phyloP scores from a whole-genome alignment of 768 basidiomycete species.

The Suillus weaverae region DNA sequence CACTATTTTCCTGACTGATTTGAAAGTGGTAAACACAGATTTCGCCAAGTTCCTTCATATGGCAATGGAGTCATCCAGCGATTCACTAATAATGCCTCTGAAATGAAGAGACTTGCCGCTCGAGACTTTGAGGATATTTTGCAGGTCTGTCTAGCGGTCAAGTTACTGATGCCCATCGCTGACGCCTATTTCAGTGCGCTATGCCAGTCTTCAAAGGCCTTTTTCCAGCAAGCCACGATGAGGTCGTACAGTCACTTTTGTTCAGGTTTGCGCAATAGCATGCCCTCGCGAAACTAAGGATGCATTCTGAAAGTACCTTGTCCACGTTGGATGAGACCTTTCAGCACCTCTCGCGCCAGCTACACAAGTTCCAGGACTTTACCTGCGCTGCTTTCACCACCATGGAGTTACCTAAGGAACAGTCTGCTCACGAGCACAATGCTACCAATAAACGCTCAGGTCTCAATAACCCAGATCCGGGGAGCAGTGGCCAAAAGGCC shows the following conservation, averaged over 20 bases:
- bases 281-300: conserved; percentile 32
- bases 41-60: conserved; percentile 20
- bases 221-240: conserved; percentile 25
- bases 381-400: conserved; percentile 28
- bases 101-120: conserved; percentile 38
- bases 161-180: not conserved
- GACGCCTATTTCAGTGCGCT: conserved; percentile 24
- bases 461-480: not conserved
- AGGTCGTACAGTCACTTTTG: conserved; percentile 17
- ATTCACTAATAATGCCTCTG: conserved; percentile 36
- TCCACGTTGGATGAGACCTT: conserved; percentile 16
- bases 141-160: conserved; percentile 27
- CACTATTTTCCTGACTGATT: too few species aligned
- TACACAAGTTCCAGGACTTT: conserved; percentile 24
- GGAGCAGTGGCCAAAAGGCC: not conserved
- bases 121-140: conserved; percentile 45
- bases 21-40: too few species aligned
- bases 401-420: conserved; percentile 35
- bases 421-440: conserved; percentile 16
- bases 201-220: conserved; percentile 35
- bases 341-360: conserved; percentile 16
- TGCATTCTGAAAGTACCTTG: conserved; percentile 32
- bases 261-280: conserved; percentile 35
- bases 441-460: not conserved
- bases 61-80: conserved; percentile 32